Conservation (phyloP, 176 grass and related monocot species). For the Musa beccarii region DNA sequence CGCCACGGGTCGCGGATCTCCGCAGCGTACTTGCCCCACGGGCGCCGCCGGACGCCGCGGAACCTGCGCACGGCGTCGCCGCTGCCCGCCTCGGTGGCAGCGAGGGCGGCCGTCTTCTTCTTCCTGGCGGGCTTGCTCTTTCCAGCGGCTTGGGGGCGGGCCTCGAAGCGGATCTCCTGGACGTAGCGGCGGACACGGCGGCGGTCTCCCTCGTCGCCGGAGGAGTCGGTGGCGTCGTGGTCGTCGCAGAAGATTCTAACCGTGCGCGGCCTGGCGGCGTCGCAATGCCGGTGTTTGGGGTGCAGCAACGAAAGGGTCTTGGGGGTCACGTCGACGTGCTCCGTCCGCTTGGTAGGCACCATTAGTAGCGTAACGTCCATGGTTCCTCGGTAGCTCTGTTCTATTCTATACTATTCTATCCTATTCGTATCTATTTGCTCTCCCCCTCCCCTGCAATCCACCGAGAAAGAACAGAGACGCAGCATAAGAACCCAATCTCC, state of each 20-base stretch:
- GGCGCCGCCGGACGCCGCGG: slow-evolving; percentile 68
- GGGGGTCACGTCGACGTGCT: slow-evolving; percentile 63
- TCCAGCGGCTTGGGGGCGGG: slow-evolving; percentile 5
- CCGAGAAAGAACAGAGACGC: background rate
- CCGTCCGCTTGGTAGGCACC: slow-evolving; percentile 38
- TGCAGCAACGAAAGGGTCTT: background rate
- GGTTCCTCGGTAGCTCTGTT: background rate
- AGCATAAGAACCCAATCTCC: background rate
- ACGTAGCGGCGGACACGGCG: slow-evolving; percentile 71
- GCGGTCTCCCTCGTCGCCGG: slow-evolving; percentile 42
- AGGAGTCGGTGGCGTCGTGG: slow-evolving; percentile 78
- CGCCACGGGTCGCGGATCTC: slow-evolving; percentile 86
- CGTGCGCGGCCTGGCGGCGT: slow-evolving; percentile 6
- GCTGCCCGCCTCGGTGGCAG: background rate
- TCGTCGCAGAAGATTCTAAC: slow-evolving; percentile 72
- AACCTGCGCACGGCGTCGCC: slow-evolving; percentile 44
- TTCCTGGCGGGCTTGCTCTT: slow-evolving; percentile 29
- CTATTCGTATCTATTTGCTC: background rate
- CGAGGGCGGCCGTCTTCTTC: slow-evolving; percentile 15
- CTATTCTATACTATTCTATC: background rate
- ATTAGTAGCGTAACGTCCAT: slow-evolving; percentile 18
- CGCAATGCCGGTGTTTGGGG: background rate
- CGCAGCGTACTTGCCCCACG: slow-evolving; percentile 96
- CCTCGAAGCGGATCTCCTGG: slow-evolving; percentile 59
- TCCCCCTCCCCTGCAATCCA: background rate